These are phyloP conservation scores for Petrea volubilis DNA, from an alignment of 257 asterid species.

Conservation along the genomic window DNA sequence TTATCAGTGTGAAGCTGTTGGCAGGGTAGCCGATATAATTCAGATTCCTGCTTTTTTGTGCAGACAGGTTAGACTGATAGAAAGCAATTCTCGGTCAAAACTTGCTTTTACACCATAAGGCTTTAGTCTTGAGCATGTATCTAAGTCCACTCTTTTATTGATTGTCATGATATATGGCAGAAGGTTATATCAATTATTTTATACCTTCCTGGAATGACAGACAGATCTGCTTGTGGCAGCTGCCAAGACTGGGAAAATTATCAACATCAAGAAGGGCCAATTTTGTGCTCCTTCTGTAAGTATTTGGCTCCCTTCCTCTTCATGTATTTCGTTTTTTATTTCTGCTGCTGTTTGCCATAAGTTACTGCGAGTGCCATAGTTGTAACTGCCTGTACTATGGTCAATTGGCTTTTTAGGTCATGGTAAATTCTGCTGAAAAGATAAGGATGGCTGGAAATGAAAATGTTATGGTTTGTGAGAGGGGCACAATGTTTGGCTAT, in stretches of 20 bases:
- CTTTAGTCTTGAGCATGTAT: neutral
- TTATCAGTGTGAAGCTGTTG: slow-evolving; percentile 97
- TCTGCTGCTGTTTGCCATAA: too few relatives aligned
- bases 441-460: slow-evolving; percentile 92
- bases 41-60: slow-evolving; percentile 99
- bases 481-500: slow-evolving; percentile 96
- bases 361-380: neutral
- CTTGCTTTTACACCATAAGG: neutral
- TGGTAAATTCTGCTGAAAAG: slow-evolving; percentile 92
- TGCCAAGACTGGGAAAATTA: slow-evolving; percentile 84
- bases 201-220: slow-evolving; percentile 44
- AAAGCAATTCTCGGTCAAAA: too few relatives aligned
- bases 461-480: slow-evolving; percentile 98
- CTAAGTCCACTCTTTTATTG: neutral
- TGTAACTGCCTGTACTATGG: slow-evolving; percentile 41
- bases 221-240: slow-evolving; percentile 95
- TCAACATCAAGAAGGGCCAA: slow-evolving; percentile 94
- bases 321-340: too few relatives aligned
- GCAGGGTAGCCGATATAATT: slow-evolving; percentile 91
- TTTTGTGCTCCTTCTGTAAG: slow-evolving; percentile 89
- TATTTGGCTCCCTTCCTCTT: neutral
- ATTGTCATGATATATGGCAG: too few relatives aligned
- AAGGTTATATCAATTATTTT: neutral
- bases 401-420: slow-evolving; percentile 57
- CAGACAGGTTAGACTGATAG: slow-evolving; percentile 69